Conservation (phyloP, 2,329 filamentous ascomycete genomes). For the Pseudogymnoascus sp. region DNA sequence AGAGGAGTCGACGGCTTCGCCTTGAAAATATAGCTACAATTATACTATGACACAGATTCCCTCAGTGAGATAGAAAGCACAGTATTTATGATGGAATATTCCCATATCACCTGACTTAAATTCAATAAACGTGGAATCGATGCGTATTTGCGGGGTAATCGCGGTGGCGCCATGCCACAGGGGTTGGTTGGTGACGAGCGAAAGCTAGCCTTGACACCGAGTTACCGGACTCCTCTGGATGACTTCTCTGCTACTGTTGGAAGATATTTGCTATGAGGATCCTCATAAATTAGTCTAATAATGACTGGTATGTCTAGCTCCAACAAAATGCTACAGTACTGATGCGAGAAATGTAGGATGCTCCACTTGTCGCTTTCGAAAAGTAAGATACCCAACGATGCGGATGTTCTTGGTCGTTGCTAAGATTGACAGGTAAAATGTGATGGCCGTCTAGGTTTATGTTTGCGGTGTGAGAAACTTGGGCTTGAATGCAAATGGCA, state of each 20-base stretch:
- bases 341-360: not conserved
- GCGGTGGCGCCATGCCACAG: not conserved
- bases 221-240: not conserved
- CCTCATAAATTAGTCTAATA: slow-evolving; percentile 6
- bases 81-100: not conserved
- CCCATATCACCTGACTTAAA: not conserved
- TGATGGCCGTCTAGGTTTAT: slow-evolving; percentile 3
- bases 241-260: not conserved
- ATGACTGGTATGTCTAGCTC: not conserved
- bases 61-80: not conserved
- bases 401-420: not conserved
- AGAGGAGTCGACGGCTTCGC: not conserved
- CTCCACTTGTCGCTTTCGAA: not conserved
- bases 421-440: slow-evolving; percentile 8
- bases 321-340: slow-evolving; percentile 22
- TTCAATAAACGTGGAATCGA: not conserved
- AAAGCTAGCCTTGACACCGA: not conserved
- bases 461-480: slow-evolving; percentile 8
- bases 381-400: not conserved
- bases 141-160: not conserved
- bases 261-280: not conserved
- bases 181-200: not conserved
- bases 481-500: slow-evolving; percentile 11
- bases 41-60: not conserved
- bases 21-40: not conserved